Conservation (phyloP, 2,329 filamentous ascomycete genomes). For the Trichoderma sp. region DNA sequence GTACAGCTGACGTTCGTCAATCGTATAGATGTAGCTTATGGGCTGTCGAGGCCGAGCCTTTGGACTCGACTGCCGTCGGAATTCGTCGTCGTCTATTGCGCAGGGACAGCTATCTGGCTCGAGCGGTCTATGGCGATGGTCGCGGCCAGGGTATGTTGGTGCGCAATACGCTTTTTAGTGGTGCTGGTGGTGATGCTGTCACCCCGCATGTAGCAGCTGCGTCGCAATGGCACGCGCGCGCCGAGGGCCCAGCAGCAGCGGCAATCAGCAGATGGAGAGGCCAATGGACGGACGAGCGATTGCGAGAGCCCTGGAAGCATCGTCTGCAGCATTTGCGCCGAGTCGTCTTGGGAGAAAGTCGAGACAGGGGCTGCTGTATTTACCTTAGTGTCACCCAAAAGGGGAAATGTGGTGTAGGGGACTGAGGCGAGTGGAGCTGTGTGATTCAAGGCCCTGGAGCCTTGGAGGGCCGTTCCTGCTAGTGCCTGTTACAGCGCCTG, state of each 20-base stretch:
- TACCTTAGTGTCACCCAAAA: conserved; percentile 20
- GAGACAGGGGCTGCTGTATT: conserved; percentile 19
- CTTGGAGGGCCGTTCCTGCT: conserved; percentile 1
- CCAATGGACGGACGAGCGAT: conserved; percentile 21
- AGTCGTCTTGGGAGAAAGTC: conserved; percentile 22
- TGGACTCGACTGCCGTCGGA: background rate
- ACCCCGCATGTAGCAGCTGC: conserved; percentile 13
- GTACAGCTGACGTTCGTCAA: background rate
- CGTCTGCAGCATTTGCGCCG: conserved; percentile 37
- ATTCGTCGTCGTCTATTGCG: background rate
- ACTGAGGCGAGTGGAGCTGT: background rate
- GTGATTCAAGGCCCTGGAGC: conserved; percentile 8
- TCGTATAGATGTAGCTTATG: background rate
- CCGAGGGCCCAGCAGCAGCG: conserved; percentile 20
- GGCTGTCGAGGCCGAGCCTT: background rate
- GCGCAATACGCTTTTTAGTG: background rate
- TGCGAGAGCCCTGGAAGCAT: conserved; percentile 41
- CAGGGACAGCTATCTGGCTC: conserved; percentile 21
- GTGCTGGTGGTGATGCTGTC: background rate
- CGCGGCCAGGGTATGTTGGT: conserved; percentile 12
- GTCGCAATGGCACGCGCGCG: conserved; percentile 18
- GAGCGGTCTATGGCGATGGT: conserved; percentile 22
- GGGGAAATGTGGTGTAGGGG: conserved; percentile 26
- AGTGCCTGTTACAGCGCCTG: background rate
- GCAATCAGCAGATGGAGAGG: conserved; percentile 16